Conservation (phyloP, 257 asterid species). For the Capsicum rhomboideum region DNA sequence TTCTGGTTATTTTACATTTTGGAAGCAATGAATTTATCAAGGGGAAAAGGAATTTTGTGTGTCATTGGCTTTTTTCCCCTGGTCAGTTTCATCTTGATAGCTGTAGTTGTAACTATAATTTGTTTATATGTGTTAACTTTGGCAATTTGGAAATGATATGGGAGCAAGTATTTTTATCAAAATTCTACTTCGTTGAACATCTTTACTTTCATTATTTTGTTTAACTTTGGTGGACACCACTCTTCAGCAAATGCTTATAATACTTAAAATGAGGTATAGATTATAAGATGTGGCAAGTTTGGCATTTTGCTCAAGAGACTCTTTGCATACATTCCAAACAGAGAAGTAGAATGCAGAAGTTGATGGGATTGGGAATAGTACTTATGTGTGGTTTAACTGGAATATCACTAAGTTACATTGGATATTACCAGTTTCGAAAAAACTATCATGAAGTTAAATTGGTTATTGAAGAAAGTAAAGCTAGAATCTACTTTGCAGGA, state of each 20-base stretch:
- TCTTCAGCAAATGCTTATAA: not conserved
- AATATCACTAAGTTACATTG: not conserved
- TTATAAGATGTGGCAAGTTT: not conserved
- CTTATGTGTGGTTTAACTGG: not conserved
- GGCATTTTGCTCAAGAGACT: not conserved
- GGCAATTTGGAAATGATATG: not conserved
- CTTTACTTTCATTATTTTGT: not conserved
- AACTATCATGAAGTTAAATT: not conserved
- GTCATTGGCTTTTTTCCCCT: not conserved
- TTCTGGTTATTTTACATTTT: not conserved
- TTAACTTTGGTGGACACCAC: not conserved
- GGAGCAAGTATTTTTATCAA: not conserved
- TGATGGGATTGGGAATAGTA: no score
- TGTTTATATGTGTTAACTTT: conserved; percentile 1
- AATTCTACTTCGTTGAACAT: not conserved
- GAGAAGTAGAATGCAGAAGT: not conserved
- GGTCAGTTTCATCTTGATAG: not conserved
- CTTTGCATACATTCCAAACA: not conserved
- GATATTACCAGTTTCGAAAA: no score
- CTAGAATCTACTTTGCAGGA: not conserved
- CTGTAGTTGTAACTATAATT: not conserved
- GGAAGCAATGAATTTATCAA: not conserved
- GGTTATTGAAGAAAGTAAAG: not conserved
- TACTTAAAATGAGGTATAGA: not conserved
- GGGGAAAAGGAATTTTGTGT: not conserved